Conservation (phyloP, 1,284 basidiomycete genomes). For the Erythrobasidium hasegawianum region DNA sequence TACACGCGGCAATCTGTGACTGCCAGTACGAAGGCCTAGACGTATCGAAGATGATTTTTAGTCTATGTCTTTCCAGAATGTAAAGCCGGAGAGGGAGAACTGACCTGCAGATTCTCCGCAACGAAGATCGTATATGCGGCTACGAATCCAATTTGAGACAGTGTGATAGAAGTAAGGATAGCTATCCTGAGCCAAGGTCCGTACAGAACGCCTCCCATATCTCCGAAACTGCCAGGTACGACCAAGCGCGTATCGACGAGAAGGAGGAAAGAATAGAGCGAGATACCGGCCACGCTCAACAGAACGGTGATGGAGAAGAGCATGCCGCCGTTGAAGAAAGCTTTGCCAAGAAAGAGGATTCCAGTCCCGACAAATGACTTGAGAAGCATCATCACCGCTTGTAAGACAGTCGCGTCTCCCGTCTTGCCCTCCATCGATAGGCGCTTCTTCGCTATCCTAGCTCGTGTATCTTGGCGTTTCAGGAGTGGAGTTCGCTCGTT, state of each 20-base stretch:
- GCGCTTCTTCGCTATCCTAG: slow-evolving; percentile 37
- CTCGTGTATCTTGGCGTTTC: slow-evolving; percentile 31
- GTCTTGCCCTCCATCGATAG: slow-evolving; percentile 51
- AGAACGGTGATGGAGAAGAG: slow-evolving; percentile 82
- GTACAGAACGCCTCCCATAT: slow-evolving; percentile 90
- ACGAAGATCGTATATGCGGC: slow-evolving; percentile 94
- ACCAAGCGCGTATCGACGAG: slow-evolving; percentile 84
- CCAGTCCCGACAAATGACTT: slow-evolving; percentile 98
- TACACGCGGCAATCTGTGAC: slow-evolving; percentile 71
- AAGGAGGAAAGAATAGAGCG: slow-evolving; percentile 89
- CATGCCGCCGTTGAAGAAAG: slow-evolving; percentile 89
- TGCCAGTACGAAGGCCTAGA: slow-evolving; percentile 71
- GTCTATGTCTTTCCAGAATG: not conserved
- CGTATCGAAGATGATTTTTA: too few species aligned
- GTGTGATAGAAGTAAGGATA: slow-evolving; percentile 80
- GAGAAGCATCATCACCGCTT: slow-evolving; percentile 85
- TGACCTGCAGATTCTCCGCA: slow-evolving; percentile 52
- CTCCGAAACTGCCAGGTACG: slow-evolving; percentile 89
- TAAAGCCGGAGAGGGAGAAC: not conserved
- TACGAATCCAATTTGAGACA: slow-evolving; percentile 79
- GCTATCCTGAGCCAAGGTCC: slow-evolving; percentile 86
- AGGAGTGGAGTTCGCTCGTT: slow-evolving; percentile 49
- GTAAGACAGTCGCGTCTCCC: slow-evolving; percentile 79
- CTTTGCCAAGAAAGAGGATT: slow-evolving; percentile 92
- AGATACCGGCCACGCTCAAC: slow-evolving; percentile 76